A percentile compares a stretch with the other conserved stretches of the same genome.
phyloP scores from a whole-genome alignment of 2,329 filamentous ascomycete genomes.

The Onygena corvina region DNA sequence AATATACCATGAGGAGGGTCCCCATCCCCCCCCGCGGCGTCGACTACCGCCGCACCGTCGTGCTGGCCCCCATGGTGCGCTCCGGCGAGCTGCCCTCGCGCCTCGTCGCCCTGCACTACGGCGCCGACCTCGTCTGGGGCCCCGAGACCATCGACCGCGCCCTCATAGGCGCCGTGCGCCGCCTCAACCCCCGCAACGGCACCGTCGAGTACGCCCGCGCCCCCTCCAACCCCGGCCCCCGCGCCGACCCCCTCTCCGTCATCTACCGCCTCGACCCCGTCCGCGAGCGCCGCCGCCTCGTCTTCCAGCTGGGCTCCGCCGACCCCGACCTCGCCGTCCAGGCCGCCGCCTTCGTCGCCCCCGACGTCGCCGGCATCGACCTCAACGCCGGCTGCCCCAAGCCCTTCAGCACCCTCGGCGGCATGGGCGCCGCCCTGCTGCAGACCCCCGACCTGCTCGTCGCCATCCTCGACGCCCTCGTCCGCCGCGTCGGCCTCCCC shows the following conservation, averaged over 20 bases:
- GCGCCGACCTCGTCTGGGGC: slow-evolving; percentile 94
- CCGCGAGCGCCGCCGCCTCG: slow-evolving; percentile 59
- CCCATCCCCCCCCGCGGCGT: slow-evolving; percentile 79
- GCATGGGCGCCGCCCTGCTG: slow-evolving; percentile 90
- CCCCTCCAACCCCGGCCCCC: slow-evolving; percentile 53
- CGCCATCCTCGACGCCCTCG: slow-evolving; percentile 70
- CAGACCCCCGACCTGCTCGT: slow-evolving; percentile 72
- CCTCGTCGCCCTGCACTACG: slow-evolving; percentile 80
- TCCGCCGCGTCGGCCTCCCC: slow-evolving; percentile 61
- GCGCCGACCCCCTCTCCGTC: slow-evolving; percentile 46
- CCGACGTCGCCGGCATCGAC: slow-evolving; percentile 85
- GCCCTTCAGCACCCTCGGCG: slow-evolving; percentile 81
- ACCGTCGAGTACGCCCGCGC: slow-evolving; percentile 76
- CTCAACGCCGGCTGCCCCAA: slow-evolving; percentile 98
- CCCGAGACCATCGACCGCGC: slow-evolving; percentile 89
- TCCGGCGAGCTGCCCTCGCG: slow-evolving; percentile 91
- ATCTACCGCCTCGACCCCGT: slow-evolving; percentile 76
- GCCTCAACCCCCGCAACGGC: slow-evolving; percentile 60
- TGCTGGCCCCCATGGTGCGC: slow-evolving; percentile 94
- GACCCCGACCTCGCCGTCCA: slow-evolving; percentile 70
- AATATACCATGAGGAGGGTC: too few species aligned
- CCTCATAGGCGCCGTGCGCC: slow-evolving; percentile 74
- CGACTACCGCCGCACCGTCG: slow-evolving; percentile 85
- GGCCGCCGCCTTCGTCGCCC: slow-evolving; percentile 71
- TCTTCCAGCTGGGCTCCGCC: slow-evolving; percentile 88